Evolutionary conservation across 2,329 filamentous ascomycete species (phyloP), one percentile per base, ranked within the genome.

Genomic region (Fusarium citri): DNA sequence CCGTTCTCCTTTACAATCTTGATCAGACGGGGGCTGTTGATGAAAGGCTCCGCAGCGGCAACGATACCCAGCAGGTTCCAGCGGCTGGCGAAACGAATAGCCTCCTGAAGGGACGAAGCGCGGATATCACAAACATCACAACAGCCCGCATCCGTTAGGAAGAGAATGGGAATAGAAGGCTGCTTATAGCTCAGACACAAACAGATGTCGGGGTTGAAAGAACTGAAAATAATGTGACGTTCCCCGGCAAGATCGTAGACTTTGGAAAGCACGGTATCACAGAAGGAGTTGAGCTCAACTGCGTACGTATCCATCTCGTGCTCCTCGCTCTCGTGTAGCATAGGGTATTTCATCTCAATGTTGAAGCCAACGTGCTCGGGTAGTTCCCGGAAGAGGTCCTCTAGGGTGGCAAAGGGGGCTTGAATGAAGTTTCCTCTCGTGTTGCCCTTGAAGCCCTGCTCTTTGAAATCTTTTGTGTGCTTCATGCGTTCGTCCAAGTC

Each of bases 311-410:
- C 95, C 94, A 98, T 98, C 73, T 97, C 94, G 72, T 98, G 92
- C 78, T 97, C 93, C 79, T 98, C 94, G 62, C 90, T 93, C 84
- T 99, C 97, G 78, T 95, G 92, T 43, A 99, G 88, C 94, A 98
- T 98, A 8, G 96, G 96, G 78, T 99, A 99, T 82, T 99, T 98
- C 87, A 99, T 92, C 83, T 99, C 96, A 73, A 99, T 97, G 80
- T 99, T 98, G 86, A 99, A 99, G 16, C 96, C 94, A 23, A 97
- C 92, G 16, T 88, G 86, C 68, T 92, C 87, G 0, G 94, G 94
- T 1, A 99, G 83, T 76, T 94, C 91, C 74, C 88, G 88, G 82
- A 99, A 98, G 78, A 98, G 90, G 67, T 98, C 94, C 79, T 98
- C 94, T 7, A 99, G 85, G 0, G 96, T 99, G 10, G 95, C 94